Evolutionary conservation across 805 yeast species (phyloP), one percentile per base, ranked within the genome.

Genomic region (Scheffersomyces stipitis): DNA sequence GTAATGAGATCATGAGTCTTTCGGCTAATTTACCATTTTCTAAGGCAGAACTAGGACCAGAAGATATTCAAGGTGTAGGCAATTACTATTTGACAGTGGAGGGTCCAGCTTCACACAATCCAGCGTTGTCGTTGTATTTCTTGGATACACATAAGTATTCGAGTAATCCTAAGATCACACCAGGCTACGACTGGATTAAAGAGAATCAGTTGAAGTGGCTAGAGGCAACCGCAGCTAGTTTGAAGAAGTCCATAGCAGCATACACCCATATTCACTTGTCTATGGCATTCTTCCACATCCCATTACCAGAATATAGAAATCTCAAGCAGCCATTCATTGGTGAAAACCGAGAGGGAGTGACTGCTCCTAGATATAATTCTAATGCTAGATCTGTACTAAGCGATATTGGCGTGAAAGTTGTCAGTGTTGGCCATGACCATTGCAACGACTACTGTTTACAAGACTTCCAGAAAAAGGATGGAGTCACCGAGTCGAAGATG

Each of bases 271-370:
- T 60, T 4, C 82, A 78, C 26, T 52, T 86, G 43, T 73, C 88
- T 9, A 80, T 93, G 88, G 96, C 95, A 1, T 91, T 93, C 51
- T 86, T 90, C 72, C 99, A 93, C 56, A 90, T 93, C 20, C 99
- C 99, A 0, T 48, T 90, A 13, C 93, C 96, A 1, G 98, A 93
- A 58, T 90, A 79, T 57, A 63, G 79, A 39, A 72, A 83, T 42
- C 36, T 66, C 15, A 49, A 62, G 30, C 69, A 60, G 42, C 65
- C 71, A 7, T 48, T 71, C n/a, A 67, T 82, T 4, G 99, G 99
- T 0, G 58, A 62, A 16, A 62, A 58, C 33, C 76, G 76, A 39
- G 99, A 93, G 62, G 83, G 79, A 0, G 75, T 86, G 6, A 84
- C 93, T 1, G 91, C 95, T 0, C 93, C 97, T 4, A 66, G 56